Evolutionary conservation across 371 early-diverging fungal genomes (phyloP).

Genomic region (Actinomortierella ambigua): DNA sequence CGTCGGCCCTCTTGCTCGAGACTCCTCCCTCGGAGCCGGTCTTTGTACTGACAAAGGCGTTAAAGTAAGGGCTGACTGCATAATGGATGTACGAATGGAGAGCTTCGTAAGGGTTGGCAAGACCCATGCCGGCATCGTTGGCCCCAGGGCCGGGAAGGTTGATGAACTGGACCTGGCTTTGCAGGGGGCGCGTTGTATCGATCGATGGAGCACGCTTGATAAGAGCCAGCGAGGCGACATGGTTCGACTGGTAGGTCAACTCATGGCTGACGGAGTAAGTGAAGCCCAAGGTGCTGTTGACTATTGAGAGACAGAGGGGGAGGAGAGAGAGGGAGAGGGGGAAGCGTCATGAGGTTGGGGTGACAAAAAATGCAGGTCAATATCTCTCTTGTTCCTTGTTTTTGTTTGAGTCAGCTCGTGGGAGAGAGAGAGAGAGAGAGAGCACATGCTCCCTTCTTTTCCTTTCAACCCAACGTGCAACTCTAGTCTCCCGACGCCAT

Average conservation of each 20-base stretch:
- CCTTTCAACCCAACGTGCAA: too few relatives aligned
- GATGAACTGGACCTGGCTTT: constrained; percentile 87
- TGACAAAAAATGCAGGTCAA: background rate
- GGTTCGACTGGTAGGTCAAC: constrained; percentile 72
- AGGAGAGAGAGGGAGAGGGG: constrained; percentile 3
- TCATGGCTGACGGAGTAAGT: constrained; percentile 78
- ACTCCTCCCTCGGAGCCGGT: constrained; percentile 55
- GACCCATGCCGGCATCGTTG: constrained; percentile 56
- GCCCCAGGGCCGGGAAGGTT: constrained; percentile 90
- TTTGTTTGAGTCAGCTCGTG: background rate
- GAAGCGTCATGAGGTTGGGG: constrained; percentile 30
- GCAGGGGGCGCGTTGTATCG: constrained; percentile 76
- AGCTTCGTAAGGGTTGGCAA: constrained; percentile 86
- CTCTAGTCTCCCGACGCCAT: constrained; percentile 4
- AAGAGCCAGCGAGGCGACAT: constrained; percentile 84
- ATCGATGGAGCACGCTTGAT: constrained; percentile 86
- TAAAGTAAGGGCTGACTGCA: constrained; percentile 96
- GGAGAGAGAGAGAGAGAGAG: too few relatives aligned
- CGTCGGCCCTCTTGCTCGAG: constrained; percentile 61
- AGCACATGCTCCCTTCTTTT: background rate
- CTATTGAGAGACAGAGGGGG: constrained; percentile 7
- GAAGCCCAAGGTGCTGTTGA: constrained; percentile 40
- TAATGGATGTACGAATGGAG: constrained; percentile 92
- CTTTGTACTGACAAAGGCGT: constrained; percentile 86
- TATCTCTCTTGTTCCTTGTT: background rate